Conservation (phyloP, 2,329 filamentous ascomycete genomes). For the Phaeosphaeriaceae sp. region DNA sequence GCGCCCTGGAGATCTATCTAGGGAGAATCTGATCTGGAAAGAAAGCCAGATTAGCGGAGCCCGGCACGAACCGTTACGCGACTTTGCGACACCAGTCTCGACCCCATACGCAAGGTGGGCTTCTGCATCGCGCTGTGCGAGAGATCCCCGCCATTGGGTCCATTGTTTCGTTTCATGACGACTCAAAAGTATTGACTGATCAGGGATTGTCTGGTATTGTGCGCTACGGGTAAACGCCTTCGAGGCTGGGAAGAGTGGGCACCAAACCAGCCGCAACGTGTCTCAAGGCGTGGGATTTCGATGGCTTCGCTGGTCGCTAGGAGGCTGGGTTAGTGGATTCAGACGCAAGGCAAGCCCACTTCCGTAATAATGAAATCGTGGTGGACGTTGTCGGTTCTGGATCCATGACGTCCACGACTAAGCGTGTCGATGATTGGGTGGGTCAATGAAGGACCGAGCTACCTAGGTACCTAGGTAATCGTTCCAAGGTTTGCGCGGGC, state of each 20-base stretch:
- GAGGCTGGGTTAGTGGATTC: not conserved
- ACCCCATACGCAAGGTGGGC: slow-evolving; percentile 8
- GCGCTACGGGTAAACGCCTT: not conserved
- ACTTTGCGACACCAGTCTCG: slow-evolving; percentile 1
- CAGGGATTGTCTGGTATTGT: not conserved
- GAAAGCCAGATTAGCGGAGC: not conserved
- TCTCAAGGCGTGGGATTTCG: not conserved
- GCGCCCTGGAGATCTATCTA: not conserved
- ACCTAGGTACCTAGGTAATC: too few species aligned
- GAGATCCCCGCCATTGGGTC: not conserved
- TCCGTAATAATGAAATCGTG: not conserved
- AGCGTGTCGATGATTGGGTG: not conserved
- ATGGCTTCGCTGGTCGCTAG: not conserved
- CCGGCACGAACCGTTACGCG: slow-evolving; percentile 9
- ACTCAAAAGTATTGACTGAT: slow-evolving; percentile 3
- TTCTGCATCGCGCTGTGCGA: slow-evolving; percentile 1
- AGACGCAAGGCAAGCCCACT: not conserved
- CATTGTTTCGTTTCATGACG: slow-evolving; percentile 18
- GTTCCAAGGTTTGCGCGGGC: not conserved
- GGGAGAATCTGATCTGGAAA: not conserved
- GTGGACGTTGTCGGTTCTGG: not conserved
- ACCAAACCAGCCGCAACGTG: not conserved
- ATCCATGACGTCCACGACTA: slow-evolving; percentile 2
- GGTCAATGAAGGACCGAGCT: not conserved
- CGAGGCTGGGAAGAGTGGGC: not conserved